These are phyloP conservation scores for Aquilaria sinensis DNA, from an alignment of 345 rosid species.

Conservation along the genomic window DNA sequence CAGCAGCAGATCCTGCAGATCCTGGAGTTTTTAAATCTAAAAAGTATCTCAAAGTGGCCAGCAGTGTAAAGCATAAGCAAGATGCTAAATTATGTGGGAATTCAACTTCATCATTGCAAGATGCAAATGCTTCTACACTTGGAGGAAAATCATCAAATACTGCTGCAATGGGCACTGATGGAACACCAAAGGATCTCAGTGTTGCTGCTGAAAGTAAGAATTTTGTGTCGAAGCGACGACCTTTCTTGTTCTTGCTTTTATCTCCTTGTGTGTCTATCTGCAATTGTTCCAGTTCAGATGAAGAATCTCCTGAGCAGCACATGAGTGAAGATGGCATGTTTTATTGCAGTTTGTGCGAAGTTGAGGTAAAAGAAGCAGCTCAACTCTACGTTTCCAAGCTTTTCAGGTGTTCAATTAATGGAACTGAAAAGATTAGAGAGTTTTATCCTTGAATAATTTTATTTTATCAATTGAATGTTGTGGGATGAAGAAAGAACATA, in stretches of 20 bases:
- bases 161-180: slow-evolving; percentile 24
- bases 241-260: slow-evolving; percentile 40
- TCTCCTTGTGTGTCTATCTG: slow-evolving; percentile 66
- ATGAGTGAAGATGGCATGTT: slow-evolving; percentile 95
- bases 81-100: slow-evolving; percentile 60
- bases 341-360: slow-evolving; percentile 96
- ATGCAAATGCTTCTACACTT: slow-evolving; percentile 33
- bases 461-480: too few relatives aligned
- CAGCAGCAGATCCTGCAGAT: slow-evolving; percentile 92
- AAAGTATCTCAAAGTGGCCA: slow-evolving; percentile 65
- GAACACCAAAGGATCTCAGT: slow-evolving; percentile 26
- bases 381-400: background rate
- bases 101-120: slow-evolving; percentile 46
- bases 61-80: slow-evolving; percentile 34
- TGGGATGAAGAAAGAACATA: too few relatives aligned
- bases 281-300: slow-evolving; percentile 41
- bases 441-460: too few relatives aligned
- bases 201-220: slow-evolving; percentile 28
- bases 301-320: slow-evolving; percentile 63
- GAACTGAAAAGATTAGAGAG: too few relatives aligned
- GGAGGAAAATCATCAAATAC: slow-evolving; percentile 49
- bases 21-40: slow-evolving; percentile 69
- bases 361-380: slow-evolving; percentile 55
- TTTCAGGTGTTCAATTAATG: too few relatives aligned
- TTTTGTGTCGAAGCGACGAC: slow-evolving; percentile 28